Evolutionary conservation across 2,329 filamentous ascomycete species (phyloP).

Genomic region (Mycosphaerella sp.): DNA sequence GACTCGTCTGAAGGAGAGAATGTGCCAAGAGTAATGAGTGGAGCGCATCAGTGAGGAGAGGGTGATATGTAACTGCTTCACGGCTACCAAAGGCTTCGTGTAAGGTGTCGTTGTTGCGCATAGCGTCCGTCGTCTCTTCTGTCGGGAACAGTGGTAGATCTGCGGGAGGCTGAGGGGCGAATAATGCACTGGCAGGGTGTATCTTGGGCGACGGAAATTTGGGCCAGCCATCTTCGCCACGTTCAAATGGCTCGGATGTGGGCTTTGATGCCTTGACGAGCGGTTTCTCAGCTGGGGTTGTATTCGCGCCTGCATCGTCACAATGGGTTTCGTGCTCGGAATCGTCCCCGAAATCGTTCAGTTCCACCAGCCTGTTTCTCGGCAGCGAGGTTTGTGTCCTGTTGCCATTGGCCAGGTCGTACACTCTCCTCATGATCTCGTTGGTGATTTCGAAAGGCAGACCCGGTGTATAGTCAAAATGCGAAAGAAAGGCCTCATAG

Average conservation of each 20-base stretch:
- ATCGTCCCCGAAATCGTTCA: conserved; percentile 23
- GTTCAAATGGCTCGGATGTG: conserved; percentile 29
- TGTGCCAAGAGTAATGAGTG: conserved; percentile 74
- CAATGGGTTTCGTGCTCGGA: conserved; percentile 19
- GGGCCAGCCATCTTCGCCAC: conserved; percentile 38
- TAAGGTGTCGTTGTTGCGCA: conserved; percentile 26
- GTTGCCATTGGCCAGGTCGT: conserved; percentile 47
- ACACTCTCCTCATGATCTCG: conserved; percentile 53
- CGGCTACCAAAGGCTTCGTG: conserved; percentile 40
- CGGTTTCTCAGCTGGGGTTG: conserved; percentile 33
- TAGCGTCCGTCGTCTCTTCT: conserved; percentile 27
- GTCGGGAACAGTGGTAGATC: conserved; percentile 62
- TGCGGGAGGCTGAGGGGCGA: conserved; percentile 59
- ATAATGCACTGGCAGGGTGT: conserved; percentile 58
- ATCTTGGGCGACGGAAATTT: conserved; percentile 46
- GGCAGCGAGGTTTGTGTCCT: conserved; percentile 29
- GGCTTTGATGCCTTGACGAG: conserved; percentile 39
- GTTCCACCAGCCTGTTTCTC: conserved; percentile 28
- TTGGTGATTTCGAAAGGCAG: conserved; percentile 55
- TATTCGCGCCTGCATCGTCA: conserved; percentile 19
- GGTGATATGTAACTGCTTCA: conserved; percentile 72
- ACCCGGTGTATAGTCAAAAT: conserved; percentile 73
- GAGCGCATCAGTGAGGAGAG: conserved; percentile 69
- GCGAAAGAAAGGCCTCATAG: conserved; percentile 63
- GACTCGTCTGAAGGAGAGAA: conserved; percentile 69